Conservation (phyloP, 257 asterid genomes). For the Agastache rugosa region DNA sequence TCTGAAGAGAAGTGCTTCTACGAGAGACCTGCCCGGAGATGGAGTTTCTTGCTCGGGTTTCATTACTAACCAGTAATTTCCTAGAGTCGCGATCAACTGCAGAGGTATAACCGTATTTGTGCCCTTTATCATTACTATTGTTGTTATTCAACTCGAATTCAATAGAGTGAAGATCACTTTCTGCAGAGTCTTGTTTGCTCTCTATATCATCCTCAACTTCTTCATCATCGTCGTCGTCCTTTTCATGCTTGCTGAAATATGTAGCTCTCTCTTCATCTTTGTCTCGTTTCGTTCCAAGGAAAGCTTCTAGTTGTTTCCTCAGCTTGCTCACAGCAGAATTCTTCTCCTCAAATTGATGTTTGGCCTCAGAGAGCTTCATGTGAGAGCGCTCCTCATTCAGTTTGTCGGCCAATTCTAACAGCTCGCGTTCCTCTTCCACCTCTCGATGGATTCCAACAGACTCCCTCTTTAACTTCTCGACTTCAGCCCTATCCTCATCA, state of each 20-base stretch:
- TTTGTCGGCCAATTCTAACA: constrained; percentile 64
- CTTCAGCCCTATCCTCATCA: constrained; percentile 62
- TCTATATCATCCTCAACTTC: constrained; percentile 55
- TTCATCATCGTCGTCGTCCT: constrained; percentile 45
- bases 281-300: constrained; percentile 62
- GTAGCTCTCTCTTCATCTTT: constrained; percentile 47
- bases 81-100: constrained; percentile 39
- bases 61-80: constrained; percentile 45
- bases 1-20: constrained; percentile 54
- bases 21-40: constrained; percentile 51
- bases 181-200: constrained; percentile 58
- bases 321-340: constrained; percentile 71
- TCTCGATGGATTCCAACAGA: constrained; percentile 54
- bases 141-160: constrained; percentile 57
- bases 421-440: constrained; percentile 67
- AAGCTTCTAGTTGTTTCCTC: constrained; percentile 75
- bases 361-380: constrained; percentile 62
- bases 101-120: constrained; percentile 50
- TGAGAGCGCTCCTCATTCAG: constrained; percentile 63
- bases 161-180: constrained; percentile 72
- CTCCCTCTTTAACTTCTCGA: constrained; percentile 55
- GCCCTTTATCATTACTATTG: constrained; percentile 35
- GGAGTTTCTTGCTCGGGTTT: constrained; percentile 54
- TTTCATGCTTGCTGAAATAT: constrained; percentile 41
- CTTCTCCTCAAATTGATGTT: constrained; percentile 66